Evolutionary conservation across 169 alveolate genomes (phyloP).

Genomic region (Plasmodium fragile): DNA sequence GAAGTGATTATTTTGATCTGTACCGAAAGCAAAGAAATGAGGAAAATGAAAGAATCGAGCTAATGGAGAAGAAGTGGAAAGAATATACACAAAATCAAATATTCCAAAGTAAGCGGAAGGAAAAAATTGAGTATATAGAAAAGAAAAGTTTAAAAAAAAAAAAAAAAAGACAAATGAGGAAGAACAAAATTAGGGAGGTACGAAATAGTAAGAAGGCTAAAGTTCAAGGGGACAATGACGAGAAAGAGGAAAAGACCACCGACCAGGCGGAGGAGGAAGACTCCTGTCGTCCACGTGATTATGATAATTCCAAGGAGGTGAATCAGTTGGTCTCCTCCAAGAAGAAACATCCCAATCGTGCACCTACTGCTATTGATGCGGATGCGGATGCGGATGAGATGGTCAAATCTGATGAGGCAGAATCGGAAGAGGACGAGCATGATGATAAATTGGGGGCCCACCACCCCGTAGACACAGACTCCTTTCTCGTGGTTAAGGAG

Average conservation of each 20-base stretch:
- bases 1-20: constrained; percentile 85
- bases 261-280: not conserved
- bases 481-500: constrained; percentile 52
- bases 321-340: not conserved
- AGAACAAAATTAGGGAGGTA: constrained; percentile 55
- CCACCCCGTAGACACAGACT: constrained; percentile 19
- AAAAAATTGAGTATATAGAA: constrained; percentile 76
- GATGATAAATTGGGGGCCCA: not conserved
- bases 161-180: constrained; percentile 78
- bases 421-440: constrained; percentile 5
- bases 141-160: constrained; percentile 77
- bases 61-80: constrained; percentile 78
- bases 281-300: not conserved
- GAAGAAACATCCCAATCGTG: not conserved
- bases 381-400: not conserved
- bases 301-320: not conserved
- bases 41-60: constrained; percentile 78
- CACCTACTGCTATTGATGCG: not conserved
- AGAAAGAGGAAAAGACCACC: not conserved
- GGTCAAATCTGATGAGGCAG: not conserved
- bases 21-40: constrained; percentile 78
- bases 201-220: constrained; percentile 31
- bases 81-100: constrained; percentile 79
- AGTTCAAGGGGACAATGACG: not conserved
- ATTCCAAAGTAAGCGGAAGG: constrained; percentile 77